Base-by-base conservation (phyloP, 2,329 filamentous ascomycete genomes). In the Aureobasidium musti region DNA sequence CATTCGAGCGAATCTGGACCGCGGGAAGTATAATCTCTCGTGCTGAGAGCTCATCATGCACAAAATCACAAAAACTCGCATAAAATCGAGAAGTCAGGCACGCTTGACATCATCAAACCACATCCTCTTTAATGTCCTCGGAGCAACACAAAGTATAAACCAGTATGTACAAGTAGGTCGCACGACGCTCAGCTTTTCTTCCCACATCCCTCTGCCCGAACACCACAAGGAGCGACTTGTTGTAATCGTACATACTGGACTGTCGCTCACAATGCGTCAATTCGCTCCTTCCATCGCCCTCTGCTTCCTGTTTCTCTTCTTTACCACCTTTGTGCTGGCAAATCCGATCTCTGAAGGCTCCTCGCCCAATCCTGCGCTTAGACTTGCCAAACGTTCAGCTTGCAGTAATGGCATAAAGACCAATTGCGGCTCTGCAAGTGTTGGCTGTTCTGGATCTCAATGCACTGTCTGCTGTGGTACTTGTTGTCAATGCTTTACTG, bases 341-440 rank as follows among this genome's bases (percentile, higher is more conserved):
- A 26, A 14, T 14, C 53, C 53, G 19, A 26, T 43, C n/a, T 39
- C 35, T 11, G 30, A 35, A 11, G 4, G 19, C 2, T 39, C 33
- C 3, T 56, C 52, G 21, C 35, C 26, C 8, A 57, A 57, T 11
- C 53, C 53, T 8, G 35, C 53, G 5, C 21, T 41, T 6, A 23
- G 17, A 26, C 53, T 57, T 2, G 17, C 39, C 21, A 43, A 41
- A 43, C 53, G 37, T 19, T 57, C 53, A 3, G 53, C 53, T 11
- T 57, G 53, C 53, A 57, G 53, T 23, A 57, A 57, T 21, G 53
- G 53, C 13, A 57, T 57, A 14, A 57, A 57, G 21, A 43, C 37
- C 53, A 57, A 57, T 11, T 57, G 53, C 35, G 35, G 53, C 8
- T 43, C 53, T 30, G 35, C 53, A 26, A 57, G 53, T 21, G 53